Conservation (phyloP, 805 yeast genomes). For the Diddensiella transvaalensis region DNA sequence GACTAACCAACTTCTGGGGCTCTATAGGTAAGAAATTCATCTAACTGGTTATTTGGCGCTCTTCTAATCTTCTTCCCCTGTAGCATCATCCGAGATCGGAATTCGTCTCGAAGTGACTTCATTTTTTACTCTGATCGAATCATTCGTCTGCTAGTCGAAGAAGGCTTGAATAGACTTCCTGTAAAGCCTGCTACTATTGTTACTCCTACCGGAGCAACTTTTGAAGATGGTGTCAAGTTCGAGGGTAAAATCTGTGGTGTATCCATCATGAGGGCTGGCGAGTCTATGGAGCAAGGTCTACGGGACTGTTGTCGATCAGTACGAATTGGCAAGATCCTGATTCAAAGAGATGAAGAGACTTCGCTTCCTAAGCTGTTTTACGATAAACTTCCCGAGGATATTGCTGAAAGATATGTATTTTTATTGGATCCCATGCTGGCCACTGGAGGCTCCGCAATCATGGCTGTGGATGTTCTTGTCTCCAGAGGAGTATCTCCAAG, state of each 20-base stretch:
- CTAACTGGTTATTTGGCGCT: not conserved
- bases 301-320: slow-evolving; percentile 97
- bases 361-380: slow-evolving; percentile 88
- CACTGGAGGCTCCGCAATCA: slow-evolving; percentile 96
- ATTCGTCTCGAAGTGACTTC: slow-evolving; percentile 84
- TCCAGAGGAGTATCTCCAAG: slow-evolving; percentile 84
- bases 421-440: slow-evolving; percentile 97
- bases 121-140: slow-evolving; percentile 94
- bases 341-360: slow-evolving; percentile 98
- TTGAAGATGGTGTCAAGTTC: slow-evolving; percentile 66
- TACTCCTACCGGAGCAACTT: slow-evolving; percentile 68
- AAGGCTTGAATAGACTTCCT: slow-evolving; percentile 90
- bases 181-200: slow-evolving; percentile 63
- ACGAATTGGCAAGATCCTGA: slow-evolving; percentile 91
- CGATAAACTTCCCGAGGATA: slow-evolving; percentile 92
- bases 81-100: slow-evolving; percentile 74
- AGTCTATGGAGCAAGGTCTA: slow-evolving; percentile 97
- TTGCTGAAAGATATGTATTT: slow-evolving; percentile 81
- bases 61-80: not conserved
- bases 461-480: slow-evolving; percentile 91
- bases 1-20: slow-evolving; percentile 83
- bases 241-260: slow-evolving; percentile 97
- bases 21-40: slow-evolving; percentile 64
- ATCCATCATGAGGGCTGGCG: slow-evolving; percentile 97
- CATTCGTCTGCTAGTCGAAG: slow-evolving; percentile 89